These are phyloP conservation scores for Xylaria sp. DNA, from an alignment of 2,329 filamentous ascomycete species.

Conservation along the genomic window DNA sequence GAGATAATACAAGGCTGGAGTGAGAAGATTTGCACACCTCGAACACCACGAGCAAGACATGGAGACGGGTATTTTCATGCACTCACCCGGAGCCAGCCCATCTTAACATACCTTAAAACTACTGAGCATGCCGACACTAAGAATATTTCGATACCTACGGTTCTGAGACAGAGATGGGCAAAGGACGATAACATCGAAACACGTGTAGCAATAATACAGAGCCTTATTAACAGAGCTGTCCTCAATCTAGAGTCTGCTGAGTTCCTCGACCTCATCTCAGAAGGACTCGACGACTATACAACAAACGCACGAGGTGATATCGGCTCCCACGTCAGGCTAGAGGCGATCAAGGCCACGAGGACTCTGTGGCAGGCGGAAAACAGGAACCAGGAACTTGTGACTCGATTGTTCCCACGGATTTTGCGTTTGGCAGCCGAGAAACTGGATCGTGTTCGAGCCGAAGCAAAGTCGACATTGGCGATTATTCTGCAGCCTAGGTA, in stretches of 20 bases:
- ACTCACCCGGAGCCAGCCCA: slow-evolving; percentile 61
- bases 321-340: slow-evolving; percentile 84
- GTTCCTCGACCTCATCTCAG: slow-evolving; percentile 61
- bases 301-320: slow-evolving; percentile 90
- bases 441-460: slow-evolving; percentile 82
- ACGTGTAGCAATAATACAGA: slow-evolving; percentile 65
- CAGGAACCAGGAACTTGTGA: slow-evolving; percentile 45
- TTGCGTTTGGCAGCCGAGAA: slow-evolving; percentile 86
- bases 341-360: slow-evolving; percentile 81
- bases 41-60: slow-evolving; percentile 52
- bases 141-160: slow-evolving; percentile 51
- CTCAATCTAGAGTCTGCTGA: slow-evolving; percentile 54
- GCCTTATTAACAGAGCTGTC: slow-evolving; percentile 60
- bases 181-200: slow-evolving; percentile 63
- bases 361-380: slow-evolving; percentile 61
- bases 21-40: slow-evolving; percentile 52
- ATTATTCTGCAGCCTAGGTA: slow-evolving; percentile 60
- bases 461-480: slow-evolving; percentile 67
- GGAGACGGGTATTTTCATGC: slow-evolving; percentile 65
- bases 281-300: slow-evolving; percentile 87
- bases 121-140: slow-evolving; percentile 43
- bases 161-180: slow-evolving; percentile 65
- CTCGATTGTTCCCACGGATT: slow-evolving; percentile 59
- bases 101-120: slow-evolving; percentile 46
- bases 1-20: slow-evolving; percentile 60